Evolutionary conservation across 345 rosid genomes (phyloP), one percentile per base, ranked within the genome.

Genomic region (Hypericum perforatum): DNA sequence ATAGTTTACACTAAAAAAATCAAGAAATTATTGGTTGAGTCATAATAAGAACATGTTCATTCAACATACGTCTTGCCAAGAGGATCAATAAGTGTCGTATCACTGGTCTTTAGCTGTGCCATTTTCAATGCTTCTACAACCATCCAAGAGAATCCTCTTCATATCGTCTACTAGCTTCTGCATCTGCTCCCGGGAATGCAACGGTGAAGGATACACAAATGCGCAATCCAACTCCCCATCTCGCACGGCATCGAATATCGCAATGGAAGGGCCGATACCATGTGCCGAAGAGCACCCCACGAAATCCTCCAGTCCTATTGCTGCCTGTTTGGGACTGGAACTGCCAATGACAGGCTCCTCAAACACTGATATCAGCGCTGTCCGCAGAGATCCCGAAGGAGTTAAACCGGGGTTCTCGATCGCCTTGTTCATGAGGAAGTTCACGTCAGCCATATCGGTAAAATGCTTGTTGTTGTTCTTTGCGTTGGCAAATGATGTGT

Each of bases 171-270:
- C 49, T 63, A 89, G 39, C 45, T 52, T 67, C 29, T 58, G 60
- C 78, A 89, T 81, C 58, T 85, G 94, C 43, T 82, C 81, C 70
- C 95, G 80, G 1, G 90, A 81, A 64, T 89, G 94, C 76, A 86
- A 51, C 1, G 95, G 97, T 3, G 73, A 66, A 1, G 94, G 95
- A 63, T 77, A 86, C 58, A 78, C 95, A 45, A 79, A 83, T 0
- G 79, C 53, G 44, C 85, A 79, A 57, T 89, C 89, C 63, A 86
- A 40, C 57, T 43, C 22, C 0, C 95, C 94, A 6, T 83, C 73
- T 0, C 82, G 76, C 37, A 86, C 44, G 4, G 88, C 70, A 52
- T 89, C 90, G 1, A 83, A 83, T 8, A 89, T 63, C 0, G 81
- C 95, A 0, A 83, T 37, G 0, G 88, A 71, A 0, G 95, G 94